Evolutionary conservation across 257 asterid species (phyloP), one percentile per base, ranked within the genome.

Genomic region (Henckelia pumila): DNA sequence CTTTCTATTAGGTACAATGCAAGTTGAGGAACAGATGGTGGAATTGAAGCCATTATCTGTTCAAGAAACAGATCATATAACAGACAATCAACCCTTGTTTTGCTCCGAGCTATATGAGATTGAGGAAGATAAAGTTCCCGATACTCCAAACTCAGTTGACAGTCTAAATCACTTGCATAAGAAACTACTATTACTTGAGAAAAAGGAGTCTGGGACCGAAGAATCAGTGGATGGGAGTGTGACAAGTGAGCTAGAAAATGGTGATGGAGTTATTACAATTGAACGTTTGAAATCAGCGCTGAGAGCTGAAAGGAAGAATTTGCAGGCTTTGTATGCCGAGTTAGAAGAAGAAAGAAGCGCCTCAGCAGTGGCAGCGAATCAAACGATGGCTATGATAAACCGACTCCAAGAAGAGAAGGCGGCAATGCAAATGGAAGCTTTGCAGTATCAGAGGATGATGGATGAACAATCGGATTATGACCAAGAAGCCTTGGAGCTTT

Each of bases 401-500:
- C 69, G 97, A 25, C 96, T 94, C 52, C 99, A 94, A 55, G 99
- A 94, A 83, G 99, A 94, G 78, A 94, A 88, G 73, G 96, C 96
- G 0, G 97, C 96, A 8, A 85, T 94, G 96, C 96, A 91, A 72
- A 94, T 94, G 97, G 99, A 94, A 73, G 97, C 99, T 20, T 75
- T 91, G 72, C 99, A 94, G 81, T 94, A 94, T 60, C 97, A 94
- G 79, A 85, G 99, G 77, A 94, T 94, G 99, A 94, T 94, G 99
- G 99, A 94, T 64, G 99, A 94, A 65, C 99, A 94, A 69, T 82
- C 97, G 0, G 99, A 94, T 53, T 94, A 94, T 16, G 99, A 94
- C 75, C 99, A 94, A 79, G 99, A 94, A 79, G 99, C 99, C 21
- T 57, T 94, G 87, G 96, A 94, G 53, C 91, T 94, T 58, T 49